A percentile compares a stretch with the other conserved stretches of the same genome.
Evolutionary conservation across 1,139 yeast genomes (phyloP).

Genomic region (Yamadazyma buinensis): DNA sequence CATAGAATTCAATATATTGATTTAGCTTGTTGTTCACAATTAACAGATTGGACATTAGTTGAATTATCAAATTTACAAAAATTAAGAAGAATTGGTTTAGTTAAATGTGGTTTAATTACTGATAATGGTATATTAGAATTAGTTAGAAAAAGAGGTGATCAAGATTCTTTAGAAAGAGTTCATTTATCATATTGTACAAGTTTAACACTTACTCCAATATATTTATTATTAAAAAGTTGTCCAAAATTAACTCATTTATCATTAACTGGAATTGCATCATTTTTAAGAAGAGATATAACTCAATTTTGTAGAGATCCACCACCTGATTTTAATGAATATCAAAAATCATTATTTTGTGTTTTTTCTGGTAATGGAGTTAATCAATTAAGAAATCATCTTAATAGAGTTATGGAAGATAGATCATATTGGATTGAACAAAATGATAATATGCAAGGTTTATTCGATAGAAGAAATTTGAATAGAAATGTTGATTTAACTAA

Average conservation of each 20-base stretch:
- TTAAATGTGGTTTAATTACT: constrained; percentile 84
- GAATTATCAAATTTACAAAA: constrained; percentile 78
- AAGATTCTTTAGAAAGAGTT: constrained; percentile 82
- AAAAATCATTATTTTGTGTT: constrained; percentile 84
- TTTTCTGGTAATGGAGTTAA: constrained; percentile 89
- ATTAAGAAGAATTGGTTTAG: constrained; percentile 87
- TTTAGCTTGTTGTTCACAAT: constrained; percentile 88
- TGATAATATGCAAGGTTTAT: constrained; percentile 28
- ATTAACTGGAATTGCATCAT: constrained; percentile 85
- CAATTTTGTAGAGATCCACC: constrained; percentile 95
- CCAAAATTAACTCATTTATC: constrained; percentile 85
- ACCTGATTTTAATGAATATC: constrained; percentile 84
- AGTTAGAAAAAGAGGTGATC: constrained; percentile 66
- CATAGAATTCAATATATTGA: constrained; percentile 89
- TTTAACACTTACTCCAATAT: constrained; percentile 70
- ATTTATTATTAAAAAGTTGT: constrained; percentile 70
- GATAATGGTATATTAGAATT: constrained; percentile 82
- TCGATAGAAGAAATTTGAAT: constrained; percentile 23
- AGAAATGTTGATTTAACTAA: constrained; percentile 7
- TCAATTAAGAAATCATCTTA: constrained; percentile 61
- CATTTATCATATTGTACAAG: constrained; percentile 90
- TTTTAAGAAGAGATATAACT: constrained; percentile 80
- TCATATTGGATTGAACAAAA: constrained; percentile 39
- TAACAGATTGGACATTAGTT: constrained; percentile 79
- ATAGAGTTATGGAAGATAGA: constrained; percentile 42